A percentile compares a stretch with the other conserved stretches of the same genome.
These are phyloP conservation scores for Chrysoporthe deuterocubensis DNA, from an alignment of 2,329 filamentous ascomycete species.

Conservation along the genomic window DNA sequence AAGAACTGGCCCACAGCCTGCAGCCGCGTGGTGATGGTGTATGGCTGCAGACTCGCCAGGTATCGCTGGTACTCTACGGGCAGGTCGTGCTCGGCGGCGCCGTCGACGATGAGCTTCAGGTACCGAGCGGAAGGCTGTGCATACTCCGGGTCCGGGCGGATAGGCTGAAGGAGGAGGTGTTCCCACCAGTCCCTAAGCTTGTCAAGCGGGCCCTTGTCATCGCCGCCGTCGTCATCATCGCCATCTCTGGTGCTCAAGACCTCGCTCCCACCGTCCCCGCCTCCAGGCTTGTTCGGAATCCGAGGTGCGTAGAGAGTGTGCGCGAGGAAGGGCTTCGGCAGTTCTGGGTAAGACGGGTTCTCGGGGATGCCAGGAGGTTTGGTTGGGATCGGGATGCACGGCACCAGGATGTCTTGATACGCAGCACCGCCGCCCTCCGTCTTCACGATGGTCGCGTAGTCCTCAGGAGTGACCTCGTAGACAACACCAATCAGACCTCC, in stretches of 20 bases:
- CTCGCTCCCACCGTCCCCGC: slow-evolving; percentile 27
- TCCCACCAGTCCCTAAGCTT: slow-evolving; percentile 48
- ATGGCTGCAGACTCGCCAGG: slow-evolving; percentile 70
- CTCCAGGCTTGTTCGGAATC: slow-evolving; percentile 42
- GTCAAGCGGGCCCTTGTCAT: slow-evolving; percentile 28
- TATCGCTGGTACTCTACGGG: slow-evolving; percentile 79
- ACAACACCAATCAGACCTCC: slow-evolving; percentile 91
- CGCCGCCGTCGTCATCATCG: slow-evolving; percentile 13
- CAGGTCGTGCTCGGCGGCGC: slow-evolving; percentile 79
- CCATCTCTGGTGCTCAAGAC: slow-evolving; percentile 10
- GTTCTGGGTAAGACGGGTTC: slow-evolving; percentile 56
- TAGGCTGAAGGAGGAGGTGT: slow-evolving; percentile 48
- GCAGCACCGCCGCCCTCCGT: slow-evolving; percentile 86
- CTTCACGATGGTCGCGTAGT: slow-evolving; percentile 84
- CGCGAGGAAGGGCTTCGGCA: slow-evolving; percentile 72
- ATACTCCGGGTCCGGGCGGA: slow-evolving; percentile 69
- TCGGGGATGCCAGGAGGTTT: slow-evolving; percentile 64
- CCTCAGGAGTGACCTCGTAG: slow-evolving; percentile 84
- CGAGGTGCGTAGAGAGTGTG: slow-evolving; percentile 80
- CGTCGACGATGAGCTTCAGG: slow-evolving; percentile 76
- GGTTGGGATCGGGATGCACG: slow-evolving; percentile 71
- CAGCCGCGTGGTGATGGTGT: slow-evolving; percentile 66
- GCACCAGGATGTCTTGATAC: slow-evolving; percentile 84
- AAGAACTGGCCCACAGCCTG: slow-evolving; percentile 70
- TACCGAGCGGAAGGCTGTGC: slow-evolving; percentile 86